Evolutionary conservation across 2,329 filamentous ascomycete genomes (phyloP), one percentile per base, ranked within the genome.

Genomic region (Aspergillus sp.): DNA sequence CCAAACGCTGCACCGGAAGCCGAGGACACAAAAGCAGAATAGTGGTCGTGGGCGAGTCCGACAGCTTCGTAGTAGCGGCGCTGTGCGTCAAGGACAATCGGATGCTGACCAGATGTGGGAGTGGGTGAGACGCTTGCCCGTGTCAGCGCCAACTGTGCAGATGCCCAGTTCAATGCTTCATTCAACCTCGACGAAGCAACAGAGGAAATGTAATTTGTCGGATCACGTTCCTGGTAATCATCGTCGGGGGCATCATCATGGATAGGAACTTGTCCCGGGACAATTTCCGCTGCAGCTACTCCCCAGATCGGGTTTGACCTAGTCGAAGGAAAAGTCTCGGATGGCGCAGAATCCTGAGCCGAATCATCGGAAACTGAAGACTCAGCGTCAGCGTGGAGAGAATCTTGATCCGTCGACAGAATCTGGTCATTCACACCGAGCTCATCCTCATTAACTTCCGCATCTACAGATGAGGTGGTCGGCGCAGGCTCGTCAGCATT

Each of bases 11-110:
- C 86, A 33, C 78, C 81, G 7, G 85, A 88, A 5, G 86, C 87
- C 4, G 83, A 81, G 8, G 75, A 75, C 2, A 93, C 54, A 58
- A 93, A 91, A 43, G 83, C 83, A 4, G 83, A 81, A 64, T 93
- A 93, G 34, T 83, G 80, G 39, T 82, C 86, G 58, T 94, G 85
- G 1, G 88, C 88, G 40, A 88, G 66, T 29, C 88, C 88, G 27
- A 93, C 67, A 7, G 83, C 86, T 52, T 88, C 84, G 56, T 88
- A 90, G 65, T 91, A 91, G 48, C 84, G 71, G 75, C 82, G 61
- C 73, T 80, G 61, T 71, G 79, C 68, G 74, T 78, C 73, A 68
- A 83, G 65, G 70, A 83, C 50, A 65, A 76, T 64, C 61, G 73
- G 64, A 57, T 80, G 53, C 67, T 80, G 53, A 63, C 74, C 71